A percentile compares a stretch with the other conserved stretches of the same genome.
phyloP scores from a whole-genome alignment of 2,329 filamentous ascomycete species.

The Peltaster fructicola region DNA sequence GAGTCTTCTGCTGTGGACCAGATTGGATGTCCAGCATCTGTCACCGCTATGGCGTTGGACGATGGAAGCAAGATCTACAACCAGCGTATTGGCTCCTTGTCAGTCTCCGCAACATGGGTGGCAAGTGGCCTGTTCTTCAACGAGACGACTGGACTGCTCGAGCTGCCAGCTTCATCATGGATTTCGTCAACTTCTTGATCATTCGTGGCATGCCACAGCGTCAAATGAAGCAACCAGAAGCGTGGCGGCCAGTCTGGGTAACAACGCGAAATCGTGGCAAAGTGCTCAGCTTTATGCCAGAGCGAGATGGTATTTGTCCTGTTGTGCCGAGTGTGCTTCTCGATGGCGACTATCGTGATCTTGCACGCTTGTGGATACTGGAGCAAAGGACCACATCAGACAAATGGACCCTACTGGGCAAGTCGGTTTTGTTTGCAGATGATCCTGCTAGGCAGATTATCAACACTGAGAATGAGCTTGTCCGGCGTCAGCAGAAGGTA shows the following conservation, averaged over 20 bases:
- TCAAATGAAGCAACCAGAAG: slow-evolving; percentile 12
- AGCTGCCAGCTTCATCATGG: slow-evolving; percentile 17
- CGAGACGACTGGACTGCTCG: slow-evolving; percentile 11
- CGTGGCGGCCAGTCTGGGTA: slow-evolving; percentile 16
- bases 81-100: slow-evolving; percentile 17
- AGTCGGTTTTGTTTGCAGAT: slow-evolving; percentile 24
- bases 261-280: slow-evolving; percentile 10
- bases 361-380: slow-evolving; percentile 21
- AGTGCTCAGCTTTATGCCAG: slow-evolving; percentile 16
- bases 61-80: slow-evolving; percentile 16
- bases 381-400: slow-evolving; percentile 14
- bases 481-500: slow-evolving; percentile 8
- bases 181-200: slow-evolving; percentile 19
- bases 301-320: slow-evolving; percentile 7
- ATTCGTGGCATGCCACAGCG: slow-evolving; percentile 17
- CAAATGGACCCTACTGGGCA: slow-evolving; percentile 23
- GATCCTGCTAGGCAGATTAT: slow-evolving; percentile 12
- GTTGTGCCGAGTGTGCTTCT: slow-evolving; percentile 15
- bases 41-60: slow-evolving; percentile 15
- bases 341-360: slow-evolving; percentile 16
- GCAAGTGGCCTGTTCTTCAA: slow-evolving; percentile 15
- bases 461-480: slow-evolving; percentile 8
- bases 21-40: slow-evolving; percentile 22
- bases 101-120: slow-evolving; percentile 20
- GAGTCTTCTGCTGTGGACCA: slow-evolving; percentile 22